These are phyloP conservation scores for Linum tenue DNA, from an alignment of 345 rosid species.

Conservation along the genomic window DNA sequence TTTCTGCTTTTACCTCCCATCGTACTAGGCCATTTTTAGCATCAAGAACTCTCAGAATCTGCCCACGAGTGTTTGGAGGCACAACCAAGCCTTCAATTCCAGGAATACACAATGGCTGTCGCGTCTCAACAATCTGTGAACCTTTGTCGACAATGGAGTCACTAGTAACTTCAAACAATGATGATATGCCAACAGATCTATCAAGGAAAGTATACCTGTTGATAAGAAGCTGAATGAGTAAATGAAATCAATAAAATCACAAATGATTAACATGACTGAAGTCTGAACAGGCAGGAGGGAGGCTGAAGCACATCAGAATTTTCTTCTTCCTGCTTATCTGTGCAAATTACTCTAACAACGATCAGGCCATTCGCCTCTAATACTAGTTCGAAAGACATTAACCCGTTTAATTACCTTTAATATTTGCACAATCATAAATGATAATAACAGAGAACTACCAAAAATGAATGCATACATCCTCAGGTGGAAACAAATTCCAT, in stretches of 20 bases:
- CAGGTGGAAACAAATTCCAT: too few relatives aligned
- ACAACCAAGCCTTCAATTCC: conserved; percentile 71
- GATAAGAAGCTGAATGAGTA: conserved; percentile 6
- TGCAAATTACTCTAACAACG: too few relatives aligned
- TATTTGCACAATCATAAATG: too few relatives aligned
- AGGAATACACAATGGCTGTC: conserved; percentile 49
- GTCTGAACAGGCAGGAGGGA: not conserved
- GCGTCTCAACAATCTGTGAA: conserved; percentile 63
- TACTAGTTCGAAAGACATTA: too few relatives aligned
- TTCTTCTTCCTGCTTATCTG: not conserved
- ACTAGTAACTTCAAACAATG: conserved; percentile 55
- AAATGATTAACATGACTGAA: not conserved
- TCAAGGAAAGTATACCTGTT: conserved; percentile 84
- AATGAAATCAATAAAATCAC: not conserved
- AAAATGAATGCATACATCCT: too few relatives aligned
- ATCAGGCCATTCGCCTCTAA: too few relatives aligned
- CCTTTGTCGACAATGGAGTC: conserved; percentile 40
- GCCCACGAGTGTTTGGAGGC: conserved; percentile 72
- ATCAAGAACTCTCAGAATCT: conserved; percentile 44
- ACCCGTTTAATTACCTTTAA: too few relatives aligned
- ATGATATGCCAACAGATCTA: conserved; percentile 75
- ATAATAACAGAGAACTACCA: too few relatives aligned
- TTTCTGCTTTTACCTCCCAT: conserved; percentile 67
- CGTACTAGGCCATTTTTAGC: conserved; percentile 75
- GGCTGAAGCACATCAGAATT: not conserved